A percentile compares a stretch with the other conserved stretches of the same genome.
Evolutionary conservation across 2,329 filamentous ascomycete species (phyloP).

Genomic region (Tetracladium maxilliforme): DNA sequence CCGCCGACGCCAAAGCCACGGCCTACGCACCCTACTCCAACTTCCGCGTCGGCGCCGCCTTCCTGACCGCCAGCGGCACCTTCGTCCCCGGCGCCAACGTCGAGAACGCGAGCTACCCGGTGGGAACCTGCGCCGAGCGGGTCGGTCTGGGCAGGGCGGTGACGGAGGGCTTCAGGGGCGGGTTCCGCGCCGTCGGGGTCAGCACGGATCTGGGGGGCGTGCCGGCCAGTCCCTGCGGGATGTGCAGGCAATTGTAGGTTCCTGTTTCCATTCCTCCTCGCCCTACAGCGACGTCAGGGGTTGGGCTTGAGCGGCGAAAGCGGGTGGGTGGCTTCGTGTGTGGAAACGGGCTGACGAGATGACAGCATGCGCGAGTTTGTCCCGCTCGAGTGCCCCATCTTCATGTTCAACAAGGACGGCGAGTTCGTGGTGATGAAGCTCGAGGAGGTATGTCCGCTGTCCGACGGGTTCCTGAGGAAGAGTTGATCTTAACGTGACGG

Average conservation of each 20-base stretch:
- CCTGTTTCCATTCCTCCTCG: conserved; percentile 4
- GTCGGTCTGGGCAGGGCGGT: conserved; percentile 78
- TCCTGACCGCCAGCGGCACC: conserved; percentile 46
- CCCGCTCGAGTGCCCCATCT: conserved; percentile 52
- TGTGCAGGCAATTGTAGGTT: conserved; percentile 83
- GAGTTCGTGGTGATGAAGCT: conserved; percentile 57
- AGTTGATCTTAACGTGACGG: conserved; percentile 16
- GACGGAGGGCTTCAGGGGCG: conserved; percentile 31
- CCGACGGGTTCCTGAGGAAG: conserved; percentile 4
- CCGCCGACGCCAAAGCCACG: conserved; percentile 55
- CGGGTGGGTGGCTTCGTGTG: conserved; percentile 2
- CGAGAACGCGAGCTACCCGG: conserved; percentile 86
- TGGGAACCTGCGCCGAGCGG: conserved; percentile 89
- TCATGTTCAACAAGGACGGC: conserved; percentile 84
- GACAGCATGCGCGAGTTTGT: conserved; percentile 64
- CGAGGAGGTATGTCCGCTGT: conserved; percentile 37
- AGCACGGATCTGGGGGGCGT: conserved; percentile 63
- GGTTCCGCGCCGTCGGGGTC: conserved; percentile 70
- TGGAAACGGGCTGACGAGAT: conserved; percentile 5
- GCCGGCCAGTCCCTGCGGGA: conserved; percentile 72
- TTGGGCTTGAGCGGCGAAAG: not conserved
- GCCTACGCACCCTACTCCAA: conserved; percentile 84
- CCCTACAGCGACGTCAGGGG: conserved; percentile 1
- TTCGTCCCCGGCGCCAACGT: conserved; percentile 61
- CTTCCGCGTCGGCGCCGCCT: conserved; percentile 76